Base-by-base conservation (phyloP, 495 filamentous ascomycete species). In the Aspergillus ostianus region DNA sequence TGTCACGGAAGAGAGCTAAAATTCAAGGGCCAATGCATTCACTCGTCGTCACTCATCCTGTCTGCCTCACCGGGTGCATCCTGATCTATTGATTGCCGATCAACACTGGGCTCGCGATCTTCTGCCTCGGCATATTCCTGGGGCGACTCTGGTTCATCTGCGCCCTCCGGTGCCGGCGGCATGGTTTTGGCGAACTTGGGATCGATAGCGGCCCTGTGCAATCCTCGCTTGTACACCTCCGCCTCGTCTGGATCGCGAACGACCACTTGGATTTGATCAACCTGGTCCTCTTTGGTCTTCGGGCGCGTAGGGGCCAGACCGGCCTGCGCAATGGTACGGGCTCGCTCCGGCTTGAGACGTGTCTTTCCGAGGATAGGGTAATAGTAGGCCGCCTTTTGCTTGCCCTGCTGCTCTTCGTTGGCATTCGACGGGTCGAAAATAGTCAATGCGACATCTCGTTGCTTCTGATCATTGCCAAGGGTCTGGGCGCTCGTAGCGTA, bases 331-430 rank as follows among this genome's bases (percentile, higher is more conserved):
- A 82, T 75, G 41, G 79, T 84, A 52, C 75, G 76, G 32, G 76
- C 74, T 57, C 86, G 73, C 64, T 82, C 80, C 6, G 84, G 82
- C 73, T 85, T 82, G 27, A 89, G 74, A 20, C 79, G 78, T 27
- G 80, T 82, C 67, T 83, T 87, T 73, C 91, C 89, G 55, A 90
- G 74, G 61, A 98, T 84, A 0, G 93, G 92, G 65, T 97, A 98
- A 70, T 92, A 97, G 73, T 90, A 97, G 9, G 90, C 93, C 19
- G 83, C 94, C 63, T 83, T 86, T 67, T 85, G 85, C 59, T 84
- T 78, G 36, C 55, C 50, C 4, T 55, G 21, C 58, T 45, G 41
- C n/a, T 53, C 46, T 41, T 63, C 58, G 18, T 70, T 67, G 10
- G 62, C 58, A 12, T 70, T 60, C 57, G 88, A 85, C 36, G 83